These are phyloP conservation scores for Naganishia randhawae DNA, from an alignment of 768 basidiomycete genomes.

Conservation along the genomic window DNA sequence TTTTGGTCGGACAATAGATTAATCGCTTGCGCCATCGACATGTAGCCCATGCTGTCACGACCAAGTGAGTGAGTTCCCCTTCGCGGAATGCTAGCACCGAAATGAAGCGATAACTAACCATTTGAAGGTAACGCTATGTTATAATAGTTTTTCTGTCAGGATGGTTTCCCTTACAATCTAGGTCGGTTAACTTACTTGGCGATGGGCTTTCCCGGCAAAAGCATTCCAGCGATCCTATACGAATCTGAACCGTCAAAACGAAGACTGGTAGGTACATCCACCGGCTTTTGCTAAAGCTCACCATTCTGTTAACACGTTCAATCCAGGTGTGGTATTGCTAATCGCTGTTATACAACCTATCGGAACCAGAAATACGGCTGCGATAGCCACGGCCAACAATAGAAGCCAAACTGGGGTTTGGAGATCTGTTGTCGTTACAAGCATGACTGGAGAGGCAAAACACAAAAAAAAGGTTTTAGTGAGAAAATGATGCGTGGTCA, in stretches of 20 bases:
- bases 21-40: constrained; percentile 51
- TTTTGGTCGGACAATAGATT: constrained; percentile 47
- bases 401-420: constrained; percentile 51
- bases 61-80: not conserved
- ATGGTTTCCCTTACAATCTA: not conserved
- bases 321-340: constrained; percentile 48
- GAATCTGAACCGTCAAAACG: not conserved
- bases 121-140: constrained; percentile 46
- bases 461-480: not conserved
- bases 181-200: constrained; percentile 41
- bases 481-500: not conserved
- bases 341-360: constrained; percentile 50
- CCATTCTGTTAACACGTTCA: constrained; percentile 53
- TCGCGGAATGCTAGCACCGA: no score
- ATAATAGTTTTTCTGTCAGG: constrained; percentile 22
- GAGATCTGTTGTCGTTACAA: constrained; percentile 46
- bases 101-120: constrained; percentile 29
- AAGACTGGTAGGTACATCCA: not conserved
- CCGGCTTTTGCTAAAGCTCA: constrained; percentile 28
- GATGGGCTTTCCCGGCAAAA: constrained; percentile 50
- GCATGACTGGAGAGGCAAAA: constrained; percentile 34
- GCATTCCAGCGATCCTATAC: constrained; percentile 45
- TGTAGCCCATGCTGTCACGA: constrained; percentile 33
- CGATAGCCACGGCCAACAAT: constrained; percentile 43
- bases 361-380: constrained; percentile 45